Conservation (phyloP, 495 filamentous ascomycete genomes). For the Penicillium lividum region DNA sequence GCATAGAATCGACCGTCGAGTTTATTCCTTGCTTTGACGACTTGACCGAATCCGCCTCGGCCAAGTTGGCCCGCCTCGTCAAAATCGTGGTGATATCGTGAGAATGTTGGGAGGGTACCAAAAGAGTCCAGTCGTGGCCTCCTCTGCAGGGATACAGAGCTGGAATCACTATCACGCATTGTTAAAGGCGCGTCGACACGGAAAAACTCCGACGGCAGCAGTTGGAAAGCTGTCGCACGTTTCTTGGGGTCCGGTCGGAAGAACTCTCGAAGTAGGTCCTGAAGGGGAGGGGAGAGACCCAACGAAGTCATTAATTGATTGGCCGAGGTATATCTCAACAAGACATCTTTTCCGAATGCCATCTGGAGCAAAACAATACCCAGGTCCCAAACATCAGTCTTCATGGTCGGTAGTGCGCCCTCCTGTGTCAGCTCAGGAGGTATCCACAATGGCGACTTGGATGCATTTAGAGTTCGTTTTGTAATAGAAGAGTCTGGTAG, state of each 20-base stretch:
- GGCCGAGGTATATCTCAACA: conserved; percentile 77
- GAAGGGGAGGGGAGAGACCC: conserved; percentile 70
- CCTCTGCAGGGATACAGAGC: conserved; percentile 41
- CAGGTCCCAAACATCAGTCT: conserved; percentile 93
- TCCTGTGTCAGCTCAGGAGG: conserved; percentile 74
- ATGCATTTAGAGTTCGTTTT: conserved; percentile 53
- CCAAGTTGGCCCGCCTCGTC: conserved; percentile 85
- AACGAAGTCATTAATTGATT: conserved; percentile 61
- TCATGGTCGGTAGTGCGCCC: conserved; percentile 62
- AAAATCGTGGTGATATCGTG: conserved; percentile 84
- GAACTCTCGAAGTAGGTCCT: conserved; percentile 76
- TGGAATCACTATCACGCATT: conserved; percentile 37
- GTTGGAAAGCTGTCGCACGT: conserved; percentile 83
- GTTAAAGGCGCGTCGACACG: conserved; percentile 56
- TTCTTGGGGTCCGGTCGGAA: conserved; percentile 83
- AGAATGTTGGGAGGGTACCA: conserved; percentile 46
- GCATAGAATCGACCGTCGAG: conserved; percentile 92
- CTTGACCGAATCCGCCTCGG: conserved; percentile 93
- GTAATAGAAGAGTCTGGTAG: conserved; percentile 32
- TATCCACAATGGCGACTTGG: conserved; percentile 78
- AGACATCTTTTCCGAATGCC: conserved; percentile 80
- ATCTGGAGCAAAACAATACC: conserved; percentile 90
- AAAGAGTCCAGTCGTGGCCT: conserved; percentile 52
- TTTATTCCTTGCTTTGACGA: conserved; percentile 94
- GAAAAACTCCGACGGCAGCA: conserved; percentile 86